Percentiles rank a stretch among this genome's conserved stretches.
These are phyloP conservation scores for Globisporangium solare DNA, from an alignment of 352 stramenopile species.

Conservation along the genomic window DNA sequence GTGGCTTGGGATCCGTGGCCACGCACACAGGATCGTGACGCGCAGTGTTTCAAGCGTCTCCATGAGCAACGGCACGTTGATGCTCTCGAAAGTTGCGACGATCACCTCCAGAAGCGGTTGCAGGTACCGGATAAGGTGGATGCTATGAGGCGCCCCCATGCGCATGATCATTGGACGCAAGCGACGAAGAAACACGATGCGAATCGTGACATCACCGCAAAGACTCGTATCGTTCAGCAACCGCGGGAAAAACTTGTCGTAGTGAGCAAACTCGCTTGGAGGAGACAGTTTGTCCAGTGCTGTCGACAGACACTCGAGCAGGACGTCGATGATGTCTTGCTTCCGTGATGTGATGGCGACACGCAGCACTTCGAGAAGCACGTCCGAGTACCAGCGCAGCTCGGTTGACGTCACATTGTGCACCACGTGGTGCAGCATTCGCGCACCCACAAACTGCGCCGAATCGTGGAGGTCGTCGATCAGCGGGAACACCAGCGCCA, in stretches of 20 bases:
- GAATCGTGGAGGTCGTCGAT: constrained; percentile 65
- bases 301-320: constrained; percentile 55
- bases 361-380: constrained; percentile 70
- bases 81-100: constrained; percentile 56
- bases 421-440: constrained; percentile 59
- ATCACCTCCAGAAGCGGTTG: constrained; percentile 78
- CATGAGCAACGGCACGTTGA: constrained; percentile 41
- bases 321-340: constrained; percentile 40
- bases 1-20: constrained; percentile 68
- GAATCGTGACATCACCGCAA: constrained; percentile 47
- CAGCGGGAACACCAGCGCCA: constrained; percentile 76
- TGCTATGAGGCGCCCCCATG: constrained; percentile 60
- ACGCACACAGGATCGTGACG: constrained; percentile 45
- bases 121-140: constrained; percentile 70
- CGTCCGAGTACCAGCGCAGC: constrained; percentile 76
- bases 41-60: constrained; percentile 61
- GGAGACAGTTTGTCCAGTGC: constrained; percentile 61
- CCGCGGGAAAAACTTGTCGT: constrained; percentile 62
- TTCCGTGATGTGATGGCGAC: constrained; percentile 59
- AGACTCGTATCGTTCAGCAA: constrained; percentile 66
- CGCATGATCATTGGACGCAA: constrained; percentile 38
- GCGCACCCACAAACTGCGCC: constrained; percentile 56
- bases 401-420: constrained; percentile 62
- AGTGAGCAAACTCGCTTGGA: constrained; percentile 46
- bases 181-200: constrained; percentile 49